These are phyloP conservation scores for Nitzschia palea DNA, from an alignment of 108 stramenopile genomes.

Conservation along the genomic window DNA sequence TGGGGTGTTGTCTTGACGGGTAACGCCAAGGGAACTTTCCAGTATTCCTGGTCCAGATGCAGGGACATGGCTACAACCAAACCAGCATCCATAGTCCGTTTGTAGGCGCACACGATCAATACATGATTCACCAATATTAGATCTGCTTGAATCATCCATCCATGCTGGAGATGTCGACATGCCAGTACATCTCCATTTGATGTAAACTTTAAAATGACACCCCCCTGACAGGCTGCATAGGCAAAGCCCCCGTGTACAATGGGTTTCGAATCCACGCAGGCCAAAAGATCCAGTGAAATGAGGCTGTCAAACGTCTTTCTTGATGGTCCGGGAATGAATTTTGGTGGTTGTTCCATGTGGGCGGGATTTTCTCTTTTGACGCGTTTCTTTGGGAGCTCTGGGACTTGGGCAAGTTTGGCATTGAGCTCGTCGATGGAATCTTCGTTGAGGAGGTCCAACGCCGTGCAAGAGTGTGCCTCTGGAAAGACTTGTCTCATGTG, in stretches of 20 bases:
- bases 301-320: conserved; percentile 14
- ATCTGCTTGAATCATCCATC: conserved; percentile 43
- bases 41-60: conserved; percentile 19
- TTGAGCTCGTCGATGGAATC: conserved; percentile 18
- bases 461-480: not conserved
- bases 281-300: conserved; percentile 19
- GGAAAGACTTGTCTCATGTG: conserved; percentile 1
- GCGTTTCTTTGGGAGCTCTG: not conserved
- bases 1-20: conserved; percentile 24
- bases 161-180: conserved; percentile 2
- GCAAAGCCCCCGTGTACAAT: conserved; percentile 5
- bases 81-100: not conserved
- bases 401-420: not conserved
- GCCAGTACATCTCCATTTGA: not conserved
- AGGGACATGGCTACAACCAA: conserved; percentile 19
- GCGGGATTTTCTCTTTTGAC: not conserved
- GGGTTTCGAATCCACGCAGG: conserved; percentile 45
- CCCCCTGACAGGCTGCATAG: conserved; percentile 45
- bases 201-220: conserved; percentile 25
- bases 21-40: conserved; percentile 18
- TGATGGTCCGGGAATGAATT: not conserved
- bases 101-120: conserved; percentile 14
- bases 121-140: not conserved
- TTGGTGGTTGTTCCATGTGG: not conserved
- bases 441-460: conserved; percentile 19